Evolutionary conservation across 2,329 filamentous ascomycete genomes (phyloP), one percentile per base, ranked within the genome.

Genomic region (Calonectria honghensis): DNA sequence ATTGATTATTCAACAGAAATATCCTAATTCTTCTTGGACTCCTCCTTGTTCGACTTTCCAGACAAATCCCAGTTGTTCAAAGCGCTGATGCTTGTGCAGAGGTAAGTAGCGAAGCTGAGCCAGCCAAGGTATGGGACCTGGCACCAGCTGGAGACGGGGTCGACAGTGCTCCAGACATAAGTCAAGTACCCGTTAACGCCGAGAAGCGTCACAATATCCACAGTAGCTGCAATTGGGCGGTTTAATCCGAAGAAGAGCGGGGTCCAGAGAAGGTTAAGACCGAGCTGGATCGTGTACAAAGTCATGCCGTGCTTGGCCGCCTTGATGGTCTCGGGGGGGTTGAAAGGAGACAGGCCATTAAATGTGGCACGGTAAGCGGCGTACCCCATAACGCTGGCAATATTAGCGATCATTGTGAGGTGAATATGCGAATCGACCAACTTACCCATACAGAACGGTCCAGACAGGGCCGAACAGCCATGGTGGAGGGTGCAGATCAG

Each of bases 161-260:
- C 96, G 61, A 96, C 90, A 76, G 92, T 88, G 75, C 91, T 91
- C 93, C 95, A 98, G 73, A 94, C 86, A 81, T 94, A 94, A 18
- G 94, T 90, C 66, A 98, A 85, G 79, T 95, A 96, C 9, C 89
- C 91, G 63, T 95, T 94, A 37, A 93, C 87, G 11, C 94, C 95
- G 0, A 93, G 88, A 11, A 98, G 88, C 0, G 93, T 89, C 35
- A 94, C 85, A 66, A 98, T 93, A 83, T 98, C 95, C 35, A 90
- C 89, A 9, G 95, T 92, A 4, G 96, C 96, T 81, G 92, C 91
- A 68, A 93, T 89, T 1, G 96, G 95, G 20, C 91, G 91, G 77
- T 93, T 93, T 66, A 93, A 82, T n/a, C 91, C 90, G 83, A 98
- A 98, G 90, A 98, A 98, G 14, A 98, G 90, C 16, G 96, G 96